Evolutionary conservation across 176 grass and related monocot genomes (phyloP), one percentile per base, ranked within the genome.

Genomic region (Ampelocalamus luodianensis): DNA sequence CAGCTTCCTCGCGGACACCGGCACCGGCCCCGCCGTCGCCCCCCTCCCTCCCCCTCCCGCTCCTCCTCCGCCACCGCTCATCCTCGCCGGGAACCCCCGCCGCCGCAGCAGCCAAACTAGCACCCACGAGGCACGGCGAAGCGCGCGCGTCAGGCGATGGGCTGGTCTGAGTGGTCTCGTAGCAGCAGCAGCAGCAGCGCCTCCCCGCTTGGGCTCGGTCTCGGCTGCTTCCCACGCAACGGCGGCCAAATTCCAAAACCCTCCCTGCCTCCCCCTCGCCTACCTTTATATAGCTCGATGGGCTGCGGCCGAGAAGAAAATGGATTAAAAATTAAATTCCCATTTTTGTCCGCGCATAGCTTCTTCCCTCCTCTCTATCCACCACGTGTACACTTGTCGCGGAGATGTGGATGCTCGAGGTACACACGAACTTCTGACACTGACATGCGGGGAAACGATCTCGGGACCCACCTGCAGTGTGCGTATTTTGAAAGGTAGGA

Each of bases 1-100:
- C 23, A 99, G 80, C 81, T 89, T 95, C 91, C 93, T 90, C 63
- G 93, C 83, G 74, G 88, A 77, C 86, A 79, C 81, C 70, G 93
- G 93, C 79, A 99, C 91, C 40, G 87, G 81, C 27, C 85, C 82
- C 45, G 85, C 65, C 65, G 82, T 43, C n/a, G 77, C 77, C 43
- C 77, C 64, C 40, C 39, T 68, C 11, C 55, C 76, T 49, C 83
- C 55, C 8, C 71, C 72, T 16, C 78, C 81, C 29, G n/a, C n/a
- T n/a, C n/a, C n/a, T n/a, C 29, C 29, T 34, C 32, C 32, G 10
- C 71, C 73, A 37, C 83, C 55, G 29, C 85, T 92, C 77, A 87
- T 90, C 89, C 68, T 90, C 85, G 61, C 43, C 53, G 68, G 70
- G 72, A 78, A 83, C 55, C 82, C 77, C 72, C 69, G 10, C 66